These are phyloP conservation scores for Neocucurbitaria cava DNA, from an alignment of 2,329 filamentous ascomycete species.

Conservation along the genomic window DNA sequence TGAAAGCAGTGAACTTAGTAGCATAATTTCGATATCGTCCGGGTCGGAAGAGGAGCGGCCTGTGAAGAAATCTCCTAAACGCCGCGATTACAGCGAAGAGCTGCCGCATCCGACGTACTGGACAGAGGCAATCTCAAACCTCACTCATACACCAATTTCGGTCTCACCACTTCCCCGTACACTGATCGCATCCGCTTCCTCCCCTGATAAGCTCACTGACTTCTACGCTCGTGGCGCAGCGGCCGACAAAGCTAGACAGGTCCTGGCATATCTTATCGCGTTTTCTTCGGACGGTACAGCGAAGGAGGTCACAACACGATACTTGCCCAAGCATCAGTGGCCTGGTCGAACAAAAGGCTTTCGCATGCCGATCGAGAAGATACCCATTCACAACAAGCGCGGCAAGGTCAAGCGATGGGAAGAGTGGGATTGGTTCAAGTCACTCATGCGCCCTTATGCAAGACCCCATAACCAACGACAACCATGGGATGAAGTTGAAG, in stretches of 20 bases:
- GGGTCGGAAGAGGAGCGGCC: conserved; percentile 61
- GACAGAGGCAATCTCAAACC: conserved; percentile 85
- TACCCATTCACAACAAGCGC: conserved; percentile 77
- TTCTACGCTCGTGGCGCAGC: conserved; percentile 85
- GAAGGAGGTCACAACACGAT: conserved; percentile 93
- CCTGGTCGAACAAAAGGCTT: conserved; percentile 90
- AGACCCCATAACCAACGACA: conserved; percentile 64
- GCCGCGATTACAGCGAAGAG: conserved; percentile 72
- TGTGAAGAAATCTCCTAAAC: conserved; percentile 50
- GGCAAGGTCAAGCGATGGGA: conserved; percentile 81
- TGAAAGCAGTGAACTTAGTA: conserved; percentile 53
- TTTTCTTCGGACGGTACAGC: conserved; percentile 85
- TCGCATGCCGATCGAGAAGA: conserved; percentile 78
- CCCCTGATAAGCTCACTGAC: conserved; percentile 72
- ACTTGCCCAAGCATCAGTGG: conserved; percentile 79
- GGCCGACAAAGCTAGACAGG: conserved; percentile 85
- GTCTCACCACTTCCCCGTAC: conserved; percentile 72
- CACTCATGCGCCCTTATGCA: conserved; percentile 76
- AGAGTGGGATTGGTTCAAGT: conserved; percentile 87
- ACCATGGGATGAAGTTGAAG: conserved; percentile 78
- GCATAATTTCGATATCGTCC: conserved; percentile 53
- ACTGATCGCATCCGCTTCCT: conserved; percentile 64
- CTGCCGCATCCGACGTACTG: conserved; percentile 89
- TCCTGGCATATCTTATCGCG: conserved; percentile 87
- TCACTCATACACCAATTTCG: conserved; percentile 78